phyloP scores from a whole-genome alignment of 306 rosid genomes.

The Purshia tridentata region DNA sequence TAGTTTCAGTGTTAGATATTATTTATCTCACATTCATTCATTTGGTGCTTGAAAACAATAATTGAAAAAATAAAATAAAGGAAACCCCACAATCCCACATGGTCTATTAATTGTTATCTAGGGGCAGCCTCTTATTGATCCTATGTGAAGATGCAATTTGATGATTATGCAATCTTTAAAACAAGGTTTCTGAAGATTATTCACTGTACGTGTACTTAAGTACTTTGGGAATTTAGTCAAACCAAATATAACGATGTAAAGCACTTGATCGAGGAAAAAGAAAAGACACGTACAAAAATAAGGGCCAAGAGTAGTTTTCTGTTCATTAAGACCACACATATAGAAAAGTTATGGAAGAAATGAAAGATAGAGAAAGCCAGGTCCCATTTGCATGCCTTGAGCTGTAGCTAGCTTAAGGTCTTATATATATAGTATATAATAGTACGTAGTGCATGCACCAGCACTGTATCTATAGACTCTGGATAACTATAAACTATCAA shows the following conservation, averaged over 20 bases:
- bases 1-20: not conserved
- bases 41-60: not conserved
- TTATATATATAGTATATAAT: too few relatives aligned
- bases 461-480: too few relatives aligned
- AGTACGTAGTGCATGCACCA: too few relatives aligned
- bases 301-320: conserved; percentile 33
- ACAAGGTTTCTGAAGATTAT: not conserved
- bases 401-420: not conserved
- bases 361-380: conserved; percentile 35
- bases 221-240: not conserved
- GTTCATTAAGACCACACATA: conserved; percentile 42
- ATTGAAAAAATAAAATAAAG: not conserved
- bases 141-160: not conserved
- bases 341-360: conserved; percentile 42
- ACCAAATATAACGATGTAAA: conserved; percentile 3
- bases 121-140: not conserved
- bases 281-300: not conserved
- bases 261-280: conserved; percentile 32
- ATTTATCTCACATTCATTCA: too few relatives aligned
- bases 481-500: too few relatives aligned
- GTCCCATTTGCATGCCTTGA: conserved; percentile 57
- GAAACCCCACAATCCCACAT: not conserved
- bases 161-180: not conserved
- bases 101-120: not conserved
- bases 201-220: not conserved